Evolutionary conservation across 768 basidiomycete genomes (phyloP).

Genomic region (Lentinula sp.): DNA sequence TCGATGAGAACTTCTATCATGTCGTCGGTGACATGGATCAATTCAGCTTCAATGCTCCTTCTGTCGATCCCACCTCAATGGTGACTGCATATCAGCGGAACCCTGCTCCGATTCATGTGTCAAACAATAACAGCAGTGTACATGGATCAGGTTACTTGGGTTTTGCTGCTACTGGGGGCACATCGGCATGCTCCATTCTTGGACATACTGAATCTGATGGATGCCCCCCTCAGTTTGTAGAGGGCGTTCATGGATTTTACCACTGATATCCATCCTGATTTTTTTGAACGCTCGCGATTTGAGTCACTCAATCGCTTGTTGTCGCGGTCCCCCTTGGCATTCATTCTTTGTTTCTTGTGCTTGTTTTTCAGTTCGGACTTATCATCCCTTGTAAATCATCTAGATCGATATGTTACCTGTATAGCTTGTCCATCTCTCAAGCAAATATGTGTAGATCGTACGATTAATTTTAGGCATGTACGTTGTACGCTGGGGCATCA

Average conservation of each 20-base stretch:
- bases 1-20: conserved; percentile 35
- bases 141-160: conserved; percentile 1
- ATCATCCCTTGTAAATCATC: background rate
- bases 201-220: background rate
- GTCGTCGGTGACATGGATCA: conserved; percentile 40
- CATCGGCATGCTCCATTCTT: background rate
- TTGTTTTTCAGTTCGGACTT: background rate
- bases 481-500: background rate
- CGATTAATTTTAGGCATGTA: background rate
- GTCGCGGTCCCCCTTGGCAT: background rate
- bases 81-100: background rate
- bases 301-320: background rate
- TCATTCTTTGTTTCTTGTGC: background rate
- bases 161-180: background rate
- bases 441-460: background rate
- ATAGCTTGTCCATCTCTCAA: background rate
- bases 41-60: conserved; percentile 39
- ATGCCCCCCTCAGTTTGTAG: conserved; percentile 1
- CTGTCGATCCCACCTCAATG: conserved; percentile 3
- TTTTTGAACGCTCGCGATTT: background rate
- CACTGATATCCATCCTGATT: background rate
- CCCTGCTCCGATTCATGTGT: background rate
- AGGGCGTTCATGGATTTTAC: background rate
- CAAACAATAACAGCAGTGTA: background rate
- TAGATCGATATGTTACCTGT: background rate